Conservation (phyloP, 345 rosid genomes). For the Acer campestre region DNA sequence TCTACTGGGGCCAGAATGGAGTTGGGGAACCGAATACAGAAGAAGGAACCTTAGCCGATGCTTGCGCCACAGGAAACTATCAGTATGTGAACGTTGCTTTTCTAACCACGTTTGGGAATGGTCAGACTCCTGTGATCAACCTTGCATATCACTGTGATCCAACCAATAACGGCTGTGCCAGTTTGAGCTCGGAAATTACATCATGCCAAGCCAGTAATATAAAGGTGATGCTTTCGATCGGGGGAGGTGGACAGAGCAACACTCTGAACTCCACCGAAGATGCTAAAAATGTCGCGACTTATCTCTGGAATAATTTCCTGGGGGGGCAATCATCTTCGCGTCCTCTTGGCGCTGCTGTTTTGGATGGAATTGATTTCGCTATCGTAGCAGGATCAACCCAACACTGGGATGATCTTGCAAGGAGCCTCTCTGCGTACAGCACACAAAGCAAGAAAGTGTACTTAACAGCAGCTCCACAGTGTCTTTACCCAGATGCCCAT, state of each 20-base stretch:
- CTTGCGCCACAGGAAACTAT: conserved; percentile 27
- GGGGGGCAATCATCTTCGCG: conserved; percentile 25
- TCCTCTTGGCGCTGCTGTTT: conserved; percentile 23
- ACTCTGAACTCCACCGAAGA: conserved; percentile 24
- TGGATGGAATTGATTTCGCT: conserved; percentile 34
- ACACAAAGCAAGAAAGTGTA: conserved; percentile 29
- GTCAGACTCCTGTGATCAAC: conserved; percentile 24
- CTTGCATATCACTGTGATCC: conserved; percentile 34
- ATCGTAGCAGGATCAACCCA: conserved; percentile 25
- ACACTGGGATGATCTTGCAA: conserved; percentile 34
- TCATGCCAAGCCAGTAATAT: conserved; percentile 28
- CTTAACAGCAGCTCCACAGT: conserved; percentile 33
- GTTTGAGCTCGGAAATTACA: conserved; percentile 24
- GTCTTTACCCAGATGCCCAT: conserved; percentile 32
- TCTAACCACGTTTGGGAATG: conserved; percentile 24
- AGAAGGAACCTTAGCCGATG: conserved; percentile 28
- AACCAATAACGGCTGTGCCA: conserved; percentile 18
- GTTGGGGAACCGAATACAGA: conserved; percentile 11
- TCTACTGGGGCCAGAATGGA: conserved; percentile 39
- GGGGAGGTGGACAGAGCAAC: conserved; percentile 22
- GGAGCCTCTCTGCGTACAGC: conserved; percentile 19
- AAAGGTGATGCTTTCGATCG: conserved; percentile 28
- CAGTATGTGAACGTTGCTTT: conserved; percentile 27
- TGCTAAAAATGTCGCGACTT: conserved; percentile 28
- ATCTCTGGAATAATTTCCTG: conserved; percentile 33